Evolutionary conservation across 2,329 filamentous ascomycete genomes (phyloP).

Genomic region (Colletotrichum ledebouriae): DNA sequence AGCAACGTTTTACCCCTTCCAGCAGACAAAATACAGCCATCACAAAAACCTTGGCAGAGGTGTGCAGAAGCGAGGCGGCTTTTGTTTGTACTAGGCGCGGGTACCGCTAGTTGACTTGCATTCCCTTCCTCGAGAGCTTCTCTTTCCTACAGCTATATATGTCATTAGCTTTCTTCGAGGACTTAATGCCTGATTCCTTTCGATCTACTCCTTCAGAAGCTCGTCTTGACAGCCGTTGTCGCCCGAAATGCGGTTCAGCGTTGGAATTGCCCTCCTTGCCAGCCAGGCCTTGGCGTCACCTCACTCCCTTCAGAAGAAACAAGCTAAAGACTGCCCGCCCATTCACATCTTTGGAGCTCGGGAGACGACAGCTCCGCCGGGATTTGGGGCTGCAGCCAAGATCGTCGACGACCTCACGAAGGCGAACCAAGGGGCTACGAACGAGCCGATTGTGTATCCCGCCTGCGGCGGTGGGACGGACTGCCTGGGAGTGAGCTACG

Average conservation of each 20-base stretch:
- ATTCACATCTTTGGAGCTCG: slow-evolving; percentile 63
- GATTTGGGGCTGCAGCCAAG: slow-evolving; percentile 64
- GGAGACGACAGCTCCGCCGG: slow-evolving; percentile 63
- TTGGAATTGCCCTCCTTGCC: slow-evolving; percentile 22
- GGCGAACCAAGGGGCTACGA: slow-evolving; percentile 63
- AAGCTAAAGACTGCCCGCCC: slow-evolving; percentile 50
- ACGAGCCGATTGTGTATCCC: slow-evolving; percentile 70
- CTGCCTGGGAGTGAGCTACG: slow-evolving; percentile 72
- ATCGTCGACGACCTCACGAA: slow-evolving; percentile 64
- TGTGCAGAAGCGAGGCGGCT: slow-evolving; percentile 5
- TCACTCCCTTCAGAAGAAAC: slow-evolving; percentile 8
- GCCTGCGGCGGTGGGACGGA: slow-evolving; percentile 72
- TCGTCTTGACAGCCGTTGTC: slow-evolving; percentile 1
- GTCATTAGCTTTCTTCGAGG: slow-evolving; percentile 1
- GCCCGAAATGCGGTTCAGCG: slow-evolving; percentile 31
- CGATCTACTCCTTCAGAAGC: slow-evolving; percentile 12
- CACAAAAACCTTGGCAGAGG: background rate
- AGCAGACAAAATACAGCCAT: background rate
- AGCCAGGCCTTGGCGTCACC: slow-evolving; percentile 33
- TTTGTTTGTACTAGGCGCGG: background rate
- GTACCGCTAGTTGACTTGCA: background rate
- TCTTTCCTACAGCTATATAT: slow-evolving; percentile 7
- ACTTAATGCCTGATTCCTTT: slow-evolving; percentile 13
- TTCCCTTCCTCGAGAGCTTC: background rate
- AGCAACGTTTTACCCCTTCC: slow-evolving; percentile 15